Evolutionary conservation across 306 rosid genomes (phyloP).

Genomic region (Prunus mongolica): DNA sequence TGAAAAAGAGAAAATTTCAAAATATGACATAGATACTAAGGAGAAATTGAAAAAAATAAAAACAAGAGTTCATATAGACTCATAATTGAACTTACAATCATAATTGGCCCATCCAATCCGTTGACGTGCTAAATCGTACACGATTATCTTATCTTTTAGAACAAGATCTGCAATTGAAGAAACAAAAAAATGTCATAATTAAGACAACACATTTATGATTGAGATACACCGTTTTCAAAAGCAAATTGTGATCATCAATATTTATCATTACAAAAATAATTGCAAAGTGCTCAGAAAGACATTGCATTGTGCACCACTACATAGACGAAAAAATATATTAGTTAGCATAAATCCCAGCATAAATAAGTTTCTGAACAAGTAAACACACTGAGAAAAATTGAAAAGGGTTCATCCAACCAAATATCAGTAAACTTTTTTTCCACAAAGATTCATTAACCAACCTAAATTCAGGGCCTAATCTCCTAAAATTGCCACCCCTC

Average conservation of each 20-base stretch:
- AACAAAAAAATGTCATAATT: not conserved
- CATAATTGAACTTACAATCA: conserved; percentile 60
- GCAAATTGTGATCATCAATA: not conserved
- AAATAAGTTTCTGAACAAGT: not conserved
- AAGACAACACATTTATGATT: not conserved
- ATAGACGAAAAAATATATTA: not conserved
- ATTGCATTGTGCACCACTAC: not conserved
- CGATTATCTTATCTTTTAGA: conserved; percentile 78
- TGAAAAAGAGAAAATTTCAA: conserved; percentile 23
- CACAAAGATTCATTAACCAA: no score
- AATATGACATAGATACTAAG: not conserved
- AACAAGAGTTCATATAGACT: not conserved
- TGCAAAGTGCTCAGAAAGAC: not conserved
- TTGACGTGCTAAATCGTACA: conserved; percentile 76
- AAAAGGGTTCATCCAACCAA: not conserved
- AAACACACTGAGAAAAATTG: not conserved
- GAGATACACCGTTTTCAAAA: not conserved
- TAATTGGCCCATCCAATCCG: conserved; percentile 81
- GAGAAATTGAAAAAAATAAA: not conserved
- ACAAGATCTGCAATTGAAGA: conserved; percentile 64
- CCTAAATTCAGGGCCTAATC: conserved; percentile 40
- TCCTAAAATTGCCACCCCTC: conserved; percentile 80
- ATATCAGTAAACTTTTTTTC: not conserved
- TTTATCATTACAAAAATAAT: not conserved
- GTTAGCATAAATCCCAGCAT: not conserved